Percentiles rank a stretch among this genome's conserved stretches.
Evolutionary conservation across 2,329 filamentous ascomycete species (phyloP).

Genomic region (Xylariaceae sp.): DNA sequence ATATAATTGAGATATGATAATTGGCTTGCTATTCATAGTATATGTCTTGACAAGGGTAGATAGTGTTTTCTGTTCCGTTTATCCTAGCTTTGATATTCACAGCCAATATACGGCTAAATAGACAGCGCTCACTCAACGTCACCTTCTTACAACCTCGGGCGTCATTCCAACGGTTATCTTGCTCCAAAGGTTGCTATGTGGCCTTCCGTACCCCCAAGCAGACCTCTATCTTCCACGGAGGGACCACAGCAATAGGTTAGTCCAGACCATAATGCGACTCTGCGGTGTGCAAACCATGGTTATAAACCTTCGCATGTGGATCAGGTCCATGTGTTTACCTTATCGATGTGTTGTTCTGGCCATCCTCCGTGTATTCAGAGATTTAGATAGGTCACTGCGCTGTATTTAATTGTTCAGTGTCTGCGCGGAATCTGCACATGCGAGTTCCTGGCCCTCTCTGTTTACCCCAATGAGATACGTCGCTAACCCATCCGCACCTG

Average conservation of each 20-base stretch:
- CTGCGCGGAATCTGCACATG: neutral
- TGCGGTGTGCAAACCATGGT: constrained; percentile 29
- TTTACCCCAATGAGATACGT: neutral
- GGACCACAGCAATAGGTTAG: constrained; percentile 13
- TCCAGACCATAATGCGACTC: constrained; percentile 19
- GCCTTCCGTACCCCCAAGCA: constrained; percentile 37
- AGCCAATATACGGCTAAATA: constrained; percentile 42
- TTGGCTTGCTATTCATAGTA: constrained; percentile 36
- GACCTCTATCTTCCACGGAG: constrained; percentile 19
- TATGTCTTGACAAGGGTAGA: constrained; percentile 26
- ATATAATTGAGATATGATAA: constrained; percentile 20
- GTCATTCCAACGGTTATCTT: constrained; percentile 31
- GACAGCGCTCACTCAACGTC: constrained; percentile 30
- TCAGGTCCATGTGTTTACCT: constrained; percentile 24
- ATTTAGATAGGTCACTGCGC: constrained; percentile 17
- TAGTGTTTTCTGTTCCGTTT: constrained; percentile 28
- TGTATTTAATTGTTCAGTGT: constrained; percentile 24
- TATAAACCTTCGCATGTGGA: constrained; percentile 1
- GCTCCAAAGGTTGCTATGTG: constrained; percentile 3
- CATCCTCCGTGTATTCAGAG: constrained; percentile 12
- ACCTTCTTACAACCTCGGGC: constrained; percentile 31
- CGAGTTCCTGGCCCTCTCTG: constrained; percentile 5
- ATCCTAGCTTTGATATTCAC: constrained; percentile 31
- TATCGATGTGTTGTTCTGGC: constrained; percentile 21
- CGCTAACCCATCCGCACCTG: neutral